Conservation (phyloP, 2,329 filamentous ascomycete genomes). For the Chaetothyriales sp. region DNA sequence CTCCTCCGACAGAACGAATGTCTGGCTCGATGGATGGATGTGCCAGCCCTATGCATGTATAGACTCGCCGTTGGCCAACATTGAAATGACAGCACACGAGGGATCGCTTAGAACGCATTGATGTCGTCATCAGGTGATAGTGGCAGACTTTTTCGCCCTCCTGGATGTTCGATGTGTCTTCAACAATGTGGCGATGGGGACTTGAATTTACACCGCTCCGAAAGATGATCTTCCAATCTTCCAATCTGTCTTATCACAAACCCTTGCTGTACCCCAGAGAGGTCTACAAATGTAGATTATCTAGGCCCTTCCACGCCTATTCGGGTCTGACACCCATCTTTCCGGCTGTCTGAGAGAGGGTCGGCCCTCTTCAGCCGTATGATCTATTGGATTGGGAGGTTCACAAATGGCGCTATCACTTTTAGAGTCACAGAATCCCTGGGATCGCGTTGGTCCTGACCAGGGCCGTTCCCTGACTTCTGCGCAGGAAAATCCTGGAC, state of each 20-base stretch:
- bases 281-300: background rate
- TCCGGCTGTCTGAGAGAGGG: background rate
- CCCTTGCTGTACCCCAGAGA: background rate
- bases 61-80: background rate
- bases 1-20: background rate
- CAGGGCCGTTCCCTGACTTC: background rate
- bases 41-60: background rate
- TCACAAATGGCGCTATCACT: background rate
- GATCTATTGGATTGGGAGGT: background rate
- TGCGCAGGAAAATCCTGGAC: background rate
- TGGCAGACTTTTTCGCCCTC: background rate
- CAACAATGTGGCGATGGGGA: background rate
- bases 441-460: background rate
- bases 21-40: background rate
- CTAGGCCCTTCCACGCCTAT: background rate
- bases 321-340: background rate
- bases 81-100: no score
- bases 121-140: background rate
- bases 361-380: no score
- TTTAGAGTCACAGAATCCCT: background rate
- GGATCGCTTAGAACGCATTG: background rate
- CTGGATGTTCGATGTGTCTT: background rate
- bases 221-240: background rate
- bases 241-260: background rate
- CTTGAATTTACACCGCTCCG: background rate